Evolutionary conservation across 148 eudicot genomes (phyloP).

Genomic region (Rheum nobile): DNA sequence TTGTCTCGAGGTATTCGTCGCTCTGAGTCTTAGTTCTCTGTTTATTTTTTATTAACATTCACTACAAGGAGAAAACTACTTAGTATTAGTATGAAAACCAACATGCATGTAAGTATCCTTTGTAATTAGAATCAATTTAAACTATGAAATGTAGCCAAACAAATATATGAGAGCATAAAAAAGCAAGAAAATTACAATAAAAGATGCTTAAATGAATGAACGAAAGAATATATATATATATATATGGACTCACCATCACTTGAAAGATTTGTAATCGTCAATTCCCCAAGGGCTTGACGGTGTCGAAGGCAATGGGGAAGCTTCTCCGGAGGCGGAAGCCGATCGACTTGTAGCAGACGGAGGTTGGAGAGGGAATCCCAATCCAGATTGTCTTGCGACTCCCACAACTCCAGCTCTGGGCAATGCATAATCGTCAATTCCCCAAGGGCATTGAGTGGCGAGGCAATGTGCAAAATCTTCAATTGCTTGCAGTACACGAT

Average conservation of each 20-base stretch:
- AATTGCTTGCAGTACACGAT: background rate
- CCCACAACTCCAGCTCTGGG: background rate
- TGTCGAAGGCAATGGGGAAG: background rate
- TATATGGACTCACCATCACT: no score
- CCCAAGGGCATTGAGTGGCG: background rate
- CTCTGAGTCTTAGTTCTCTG: background rate
- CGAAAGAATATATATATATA: no score
- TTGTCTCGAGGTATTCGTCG: background rate
- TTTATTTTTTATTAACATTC: no score
- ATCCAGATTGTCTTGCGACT: background rate
- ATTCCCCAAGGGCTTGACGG: background rate
- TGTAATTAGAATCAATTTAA: no score
- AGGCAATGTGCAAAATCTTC: background rate
- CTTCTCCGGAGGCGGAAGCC: background rate
- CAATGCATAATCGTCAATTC: background rate
- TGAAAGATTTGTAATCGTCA: background rate
- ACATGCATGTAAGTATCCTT: no score
- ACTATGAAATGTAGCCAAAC: no score
- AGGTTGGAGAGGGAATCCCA: background rate
- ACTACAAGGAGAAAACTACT: no score
- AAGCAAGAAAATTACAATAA: no score
- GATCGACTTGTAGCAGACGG: background rate
- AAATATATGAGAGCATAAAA: no score
- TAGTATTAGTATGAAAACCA: no score
- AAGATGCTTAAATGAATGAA: no score